Evolutionary conservation across 257 asterid species (phyloP).

Genomic region (Fraxinus pennsylvanica): DNA sequence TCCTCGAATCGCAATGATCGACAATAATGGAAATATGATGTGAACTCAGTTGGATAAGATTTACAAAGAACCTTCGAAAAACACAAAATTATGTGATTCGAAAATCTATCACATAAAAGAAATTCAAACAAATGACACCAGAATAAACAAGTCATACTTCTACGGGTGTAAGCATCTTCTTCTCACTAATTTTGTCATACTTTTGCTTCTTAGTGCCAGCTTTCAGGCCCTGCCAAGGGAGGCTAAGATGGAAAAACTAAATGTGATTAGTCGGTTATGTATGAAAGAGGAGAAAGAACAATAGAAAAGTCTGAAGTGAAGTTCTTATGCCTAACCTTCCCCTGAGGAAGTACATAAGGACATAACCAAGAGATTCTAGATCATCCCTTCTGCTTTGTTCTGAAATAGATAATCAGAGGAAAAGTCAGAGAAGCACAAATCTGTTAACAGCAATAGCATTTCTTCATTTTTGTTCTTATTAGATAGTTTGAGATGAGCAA

Average conservation of each 20-base stretch:
- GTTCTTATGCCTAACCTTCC: conserved; percentile 63
- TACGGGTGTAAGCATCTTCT: conserved; percentile 94
- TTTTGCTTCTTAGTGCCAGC: conserved; percentile 98
- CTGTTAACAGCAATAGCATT: background rate
- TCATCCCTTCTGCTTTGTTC: conserved; percentile 98
- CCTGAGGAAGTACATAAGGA: conserved; percentile 90
- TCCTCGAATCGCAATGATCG: conserved; percentile 89
- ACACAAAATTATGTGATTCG: background rate
- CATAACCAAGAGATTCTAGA: conserved; percentile 86
- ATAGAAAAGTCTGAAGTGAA: background rate
- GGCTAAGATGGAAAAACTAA: conserved; percentile 44
- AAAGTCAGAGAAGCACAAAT: conserved; percentile 12
- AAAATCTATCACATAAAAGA: background rate
- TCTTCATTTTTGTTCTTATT: background rate
- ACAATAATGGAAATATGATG: conserved; percentile 85
- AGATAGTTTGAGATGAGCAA: background rate
- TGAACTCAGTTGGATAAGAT: conserved; percentile 84
- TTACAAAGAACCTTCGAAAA: conserved; percentile 79
- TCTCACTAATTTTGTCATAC: conserved; percentile 93
- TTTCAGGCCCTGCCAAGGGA: conserved; percentile 97
- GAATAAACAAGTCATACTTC: conserved; percentile 55
- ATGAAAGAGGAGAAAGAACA: background rate
- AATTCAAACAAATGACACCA: conserved; percentile 2
- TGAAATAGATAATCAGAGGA: conserved; percentile 35
- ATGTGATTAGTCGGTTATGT: conserved; percentile 13